These are phyloP conservation scores for Cryptosporidium baileyi DNA, from an alignment of 169 alveolate species.

Conservation along the genomic window DNA sequence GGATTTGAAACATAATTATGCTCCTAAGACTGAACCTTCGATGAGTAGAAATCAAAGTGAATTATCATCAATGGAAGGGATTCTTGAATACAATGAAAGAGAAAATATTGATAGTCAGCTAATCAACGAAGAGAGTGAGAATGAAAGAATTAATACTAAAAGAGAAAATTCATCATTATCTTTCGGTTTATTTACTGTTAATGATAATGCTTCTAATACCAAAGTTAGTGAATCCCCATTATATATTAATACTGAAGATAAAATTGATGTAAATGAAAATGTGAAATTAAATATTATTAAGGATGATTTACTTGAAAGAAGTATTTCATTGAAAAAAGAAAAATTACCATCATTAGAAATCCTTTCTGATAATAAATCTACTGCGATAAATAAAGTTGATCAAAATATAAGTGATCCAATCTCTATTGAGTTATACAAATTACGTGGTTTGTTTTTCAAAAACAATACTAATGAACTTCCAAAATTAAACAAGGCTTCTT, in stretches of 20 bases:
- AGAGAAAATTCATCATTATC: not conserved
- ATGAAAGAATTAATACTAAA: conserved; percentile 49
- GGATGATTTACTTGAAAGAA: not conserved
- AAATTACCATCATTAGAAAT: conserved; percentile 35
- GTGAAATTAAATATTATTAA: not conserved
- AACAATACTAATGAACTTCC: not conserved
- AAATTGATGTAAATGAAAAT: not conserved
- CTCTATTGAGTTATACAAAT: not conserved
- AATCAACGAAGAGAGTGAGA: conserved; percentile 37
- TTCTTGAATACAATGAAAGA: no score
- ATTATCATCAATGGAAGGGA: not conserved
- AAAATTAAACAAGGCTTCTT: conserved; percentile 30
- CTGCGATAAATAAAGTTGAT: not conserved
- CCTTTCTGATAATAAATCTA: not conserved
- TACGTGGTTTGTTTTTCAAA: not conserved
- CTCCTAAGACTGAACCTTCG: not conserved
- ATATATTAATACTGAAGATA: not conserved
- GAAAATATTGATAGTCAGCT: no score
- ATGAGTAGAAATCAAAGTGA: not conserved
- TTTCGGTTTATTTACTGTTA: not conserved
- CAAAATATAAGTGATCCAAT: not conserved
- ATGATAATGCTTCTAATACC: not conserved
- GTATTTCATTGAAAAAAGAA: not conserved
- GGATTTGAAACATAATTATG: no score
- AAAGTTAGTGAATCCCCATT: not conserved